Evolutionary conservation across 805 yeast genomes (phyloP).

Genomic region (Maudiozyma pseudohumilis): DNA sequence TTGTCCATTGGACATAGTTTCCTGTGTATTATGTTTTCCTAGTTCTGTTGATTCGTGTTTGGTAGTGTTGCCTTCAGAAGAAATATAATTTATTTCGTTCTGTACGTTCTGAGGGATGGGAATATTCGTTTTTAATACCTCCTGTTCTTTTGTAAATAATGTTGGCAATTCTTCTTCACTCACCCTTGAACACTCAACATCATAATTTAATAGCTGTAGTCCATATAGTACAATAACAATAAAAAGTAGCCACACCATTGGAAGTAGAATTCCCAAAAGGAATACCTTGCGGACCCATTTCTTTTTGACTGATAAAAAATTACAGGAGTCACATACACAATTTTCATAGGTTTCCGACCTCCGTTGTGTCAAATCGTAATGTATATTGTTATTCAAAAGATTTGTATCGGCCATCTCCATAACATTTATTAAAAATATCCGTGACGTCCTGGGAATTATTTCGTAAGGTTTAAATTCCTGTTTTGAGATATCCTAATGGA

Average conservation of each 20-base stretch:
- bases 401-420: too few relatives aligned
- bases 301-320: too few relatives aligned
- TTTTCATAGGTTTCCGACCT: too few relatives aligned
- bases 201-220: slow-evolving; percentile 16
- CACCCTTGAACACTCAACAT: slow-evolving; percentile 15
- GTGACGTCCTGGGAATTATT: too few relatives aligned
- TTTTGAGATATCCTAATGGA: too few relatives aligned
- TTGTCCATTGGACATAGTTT: neutral
- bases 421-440: too few relatives aligned
- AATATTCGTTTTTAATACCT: slow-evolving; percentile 3
- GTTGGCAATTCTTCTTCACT: slow-evolving; percentile 23
- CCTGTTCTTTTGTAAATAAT: slow-evolving; percentile 14
- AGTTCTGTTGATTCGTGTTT: neutral
- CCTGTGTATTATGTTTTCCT: neutral
- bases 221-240: slow-evolving; percentile 13
- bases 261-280: slow-evolving; percentile 18
- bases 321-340: too few relatives aligned
- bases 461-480: too few relatives aligned
- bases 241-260: slow-evolving; percentile 16
- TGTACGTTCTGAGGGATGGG: neutral
- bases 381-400: too few relatives aligned
- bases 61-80: too few relatives aligned
- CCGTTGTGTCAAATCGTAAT: too few relatives aligned
- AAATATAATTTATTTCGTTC: neutral
- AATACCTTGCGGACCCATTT: slow-evolving; percentile 15